Evolutionary conservation across 2,329 filamentous ascomycete genomes (phyloP).

Genomic region (Pyrenochaeta sp.): DNA sequence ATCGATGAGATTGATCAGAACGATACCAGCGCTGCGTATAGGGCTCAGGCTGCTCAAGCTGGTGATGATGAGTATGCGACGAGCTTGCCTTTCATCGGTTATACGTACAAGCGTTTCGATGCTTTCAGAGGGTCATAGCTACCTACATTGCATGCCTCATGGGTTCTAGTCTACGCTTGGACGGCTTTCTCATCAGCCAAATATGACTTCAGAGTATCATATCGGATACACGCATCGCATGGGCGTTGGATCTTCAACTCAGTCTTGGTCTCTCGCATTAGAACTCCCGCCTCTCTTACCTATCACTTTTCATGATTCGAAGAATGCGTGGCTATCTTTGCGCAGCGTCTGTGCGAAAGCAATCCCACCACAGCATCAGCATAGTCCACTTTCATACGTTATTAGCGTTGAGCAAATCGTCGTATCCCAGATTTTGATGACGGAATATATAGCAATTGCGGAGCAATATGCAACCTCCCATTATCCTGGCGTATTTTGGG

Average conservation of each 20-base stretch:
- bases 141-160: slow-evolving; percentile 4
- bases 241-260: slow-evolving; percentile 20
- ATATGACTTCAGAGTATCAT: slow-evolving; percentile 4
- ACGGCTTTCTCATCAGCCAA: not conserved
- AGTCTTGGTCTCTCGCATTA: not conserved
- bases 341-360: not conserved
- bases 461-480: not conserved
- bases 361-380: not conserved
- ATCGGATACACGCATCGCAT: slow-evolving; percentile 25
- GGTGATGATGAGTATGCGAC: slow-evolving; percentile 82
- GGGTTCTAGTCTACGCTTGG: not conserved
- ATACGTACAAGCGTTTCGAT: slow-evolving; percentile 97
- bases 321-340: not conserved
- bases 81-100: slow-evolving; percentile 94
- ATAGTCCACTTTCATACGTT: not conserved
- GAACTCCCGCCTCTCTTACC: not conserved
- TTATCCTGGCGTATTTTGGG: not conserved
- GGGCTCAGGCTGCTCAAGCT: slow-evolving; percentile 79
- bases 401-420: not conserved
- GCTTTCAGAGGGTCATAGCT: slow-evolving; percentile 61
- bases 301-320: not conserved
- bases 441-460: not conserved
- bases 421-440: not conserved
- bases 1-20: slow-evolving; percentile 98
- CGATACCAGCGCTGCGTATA: slow-evolving; percentile 86